Conservation (phyloP, 2,329 filamentous ascomycete genomes). For the Ophiosphaerella korrae region DNA sequence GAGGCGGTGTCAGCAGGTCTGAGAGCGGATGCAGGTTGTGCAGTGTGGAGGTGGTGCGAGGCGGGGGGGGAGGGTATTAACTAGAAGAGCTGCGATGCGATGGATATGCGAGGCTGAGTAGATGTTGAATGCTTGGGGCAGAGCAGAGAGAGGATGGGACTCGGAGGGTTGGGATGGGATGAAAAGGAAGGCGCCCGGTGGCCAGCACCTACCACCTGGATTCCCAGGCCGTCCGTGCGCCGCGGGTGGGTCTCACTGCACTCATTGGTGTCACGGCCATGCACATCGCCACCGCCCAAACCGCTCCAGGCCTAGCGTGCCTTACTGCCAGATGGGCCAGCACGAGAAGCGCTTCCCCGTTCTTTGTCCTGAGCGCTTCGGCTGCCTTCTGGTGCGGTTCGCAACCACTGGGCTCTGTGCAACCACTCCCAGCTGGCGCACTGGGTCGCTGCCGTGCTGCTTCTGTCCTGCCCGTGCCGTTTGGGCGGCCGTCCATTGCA, state of each 20-base stretch:
- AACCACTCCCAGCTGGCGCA: too few species aligned
- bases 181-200: constrained; percentile 24
- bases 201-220: constrained; percentile 1
- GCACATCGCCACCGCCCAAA: constrained; percentile 3
- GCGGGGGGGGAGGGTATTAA: constrained; percentile 23
- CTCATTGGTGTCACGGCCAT: not conserved
- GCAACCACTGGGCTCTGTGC: not conserved
- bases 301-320: not conserved
- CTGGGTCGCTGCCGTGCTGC: too few species aligned
- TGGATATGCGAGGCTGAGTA: constrained; percentile 31
- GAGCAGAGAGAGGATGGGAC: constrained; percentile 13
- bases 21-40: constrained; percentile 14
- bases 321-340: not conserved
- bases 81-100: constrained; percentile 10
- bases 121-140: constrained; percentile 20
- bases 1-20: constrained; percentile 8
- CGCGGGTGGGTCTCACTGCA: not conserved
- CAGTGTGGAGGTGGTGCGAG: constrained; percentile 10
- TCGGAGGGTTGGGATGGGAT: constrained; percentile 13
- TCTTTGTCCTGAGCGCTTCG: not conserved
- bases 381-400: not conserved
- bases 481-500: too few species aligned
- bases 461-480: too few species aligned
- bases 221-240: not conserved
- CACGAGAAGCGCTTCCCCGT: not conserved